Evolutionary conservation across 2,329 filamentous ascomycete species (phyloP), one percentile per base, ranked within the genome.

Genomic region (Aspergillus intermedius): DNA sequence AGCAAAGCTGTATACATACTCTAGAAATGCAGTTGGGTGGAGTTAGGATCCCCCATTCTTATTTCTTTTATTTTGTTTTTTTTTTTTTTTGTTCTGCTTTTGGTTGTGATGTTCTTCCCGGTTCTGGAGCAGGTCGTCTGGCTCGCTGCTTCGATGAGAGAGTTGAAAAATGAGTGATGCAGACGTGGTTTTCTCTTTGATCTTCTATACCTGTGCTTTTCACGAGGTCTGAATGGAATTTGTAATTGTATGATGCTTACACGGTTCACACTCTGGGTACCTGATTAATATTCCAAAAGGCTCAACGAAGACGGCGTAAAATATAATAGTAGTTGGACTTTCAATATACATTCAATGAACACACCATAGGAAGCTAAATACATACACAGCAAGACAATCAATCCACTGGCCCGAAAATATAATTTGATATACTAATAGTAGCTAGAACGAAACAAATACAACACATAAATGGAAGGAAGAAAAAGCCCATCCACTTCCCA

Each of bases 1-100:
- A 57, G 54, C 49, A 58, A 65, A 62, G 60, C 56, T 68, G 64
- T 68, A 66, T 66, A 66, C 64, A 68, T 67, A 67, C 54, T 64
- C 60, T 63, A 66, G 58, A 43, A 64, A 57, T 59, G 54, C 56
- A 56, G 57, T 61, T 63, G 54, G 58, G 59, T 55, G 60, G 56
- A 55, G 59, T 60, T 53, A 40, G 37, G 37, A 6, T 22, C 17
- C 37, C 37, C 37, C 34, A 7, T 40, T 10, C 15, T 19, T 22
- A 4, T 19, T 21, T 40, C 15, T 12, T 15, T 40, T 40, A 13
- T 49, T 43, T 19, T 19, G 2, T 19, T 19, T 51, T 19, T 19
- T 19, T 19, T 19, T 51, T 54, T 53, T 30, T 30, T 22, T 22
- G 21, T 22, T 1, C 21, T 30, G 25, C 5, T 30, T 5, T 30